These are phyloP conservation scores for Hypholoma fasciculare DNA, from an alignment of 768 basidiomycete genomes.

Conservation along the genomic window DNA sequence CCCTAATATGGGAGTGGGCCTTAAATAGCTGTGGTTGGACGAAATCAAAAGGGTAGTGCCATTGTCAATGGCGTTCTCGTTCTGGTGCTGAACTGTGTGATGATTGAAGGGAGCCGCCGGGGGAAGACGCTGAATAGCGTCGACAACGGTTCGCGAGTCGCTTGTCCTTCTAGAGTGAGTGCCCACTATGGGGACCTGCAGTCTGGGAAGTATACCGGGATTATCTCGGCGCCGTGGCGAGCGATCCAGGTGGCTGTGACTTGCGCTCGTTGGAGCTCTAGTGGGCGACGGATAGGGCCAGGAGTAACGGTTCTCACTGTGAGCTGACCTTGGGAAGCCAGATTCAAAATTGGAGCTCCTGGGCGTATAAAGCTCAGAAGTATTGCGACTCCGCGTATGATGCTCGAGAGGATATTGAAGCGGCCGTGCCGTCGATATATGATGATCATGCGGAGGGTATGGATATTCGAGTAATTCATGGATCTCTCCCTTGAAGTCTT, in stretches of 20 bases:
- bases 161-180: not conserved
- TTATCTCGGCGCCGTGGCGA: not conserved
- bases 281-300: slow-evolving; percentile 3
- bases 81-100: not conserved
- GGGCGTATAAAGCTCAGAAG: not conserved
- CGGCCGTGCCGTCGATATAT: not conserved
- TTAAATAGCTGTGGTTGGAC: not conserved
- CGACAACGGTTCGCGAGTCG: not conserved
- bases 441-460: not conserved
- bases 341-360: not conserved
- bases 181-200: not conserved
- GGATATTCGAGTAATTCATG: not conserved
- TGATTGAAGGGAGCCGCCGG: not conserved
- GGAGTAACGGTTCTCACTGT: not conserved
- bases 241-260: not conserved
- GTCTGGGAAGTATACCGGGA: not conserved
- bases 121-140: not conserved
- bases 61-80: not conserved
- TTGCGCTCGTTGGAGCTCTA: not conserved
- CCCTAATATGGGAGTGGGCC: not conserved
- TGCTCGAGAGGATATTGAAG: not conserved
- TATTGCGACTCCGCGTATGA: not conserved
- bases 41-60: not conserved
- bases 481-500: not conserved
- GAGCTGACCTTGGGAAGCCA: not conserved